Evolutionary conservation across 2,329 filamentous ascomycete species (phyloP), one percentile per base, ranked within the genome.

Genomic region (Diaporthe sp.): DNA sequence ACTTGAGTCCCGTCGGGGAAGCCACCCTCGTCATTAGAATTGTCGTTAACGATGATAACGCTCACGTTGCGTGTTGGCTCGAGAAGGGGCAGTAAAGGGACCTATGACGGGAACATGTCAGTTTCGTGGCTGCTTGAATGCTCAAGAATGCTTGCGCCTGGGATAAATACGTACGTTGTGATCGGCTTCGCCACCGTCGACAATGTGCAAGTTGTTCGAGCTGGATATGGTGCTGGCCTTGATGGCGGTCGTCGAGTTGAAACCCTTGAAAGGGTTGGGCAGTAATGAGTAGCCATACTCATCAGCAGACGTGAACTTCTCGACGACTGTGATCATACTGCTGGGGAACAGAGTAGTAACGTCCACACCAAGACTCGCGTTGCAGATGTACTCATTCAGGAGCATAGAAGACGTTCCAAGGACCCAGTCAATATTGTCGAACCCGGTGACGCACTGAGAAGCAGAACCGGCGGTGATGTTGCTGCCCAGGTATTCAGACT

Each of bases 391-490:
- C 67, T 74, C 69, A 7, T 83, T 82, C 80, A 88, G 87, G 46
- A 88, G 76, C 76, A 84, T 83, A 42, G 82, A 84, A 5, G 83
- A 85, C 2, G 85, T 88, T 19, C 86, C 87, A 19, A 87, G 79
- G 53, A 88, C 80, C 78, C 85, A 88, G 42, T 86, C 87, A 2
- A 88, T 81, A 72, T 88, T 87, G 79, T 89, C 87, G 79, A 85
- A 88, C 62, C 86, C 83, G 7, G 77, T 80, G 25, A 83, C 82
- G 76, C 87, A 89, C 7, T 77, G 77, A 37, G 77, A 76, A 3
- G 76, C 67, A 19, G 74, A 61, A 15, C 78, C 80, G 1, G 83
- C 81, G 1, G 79, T 80, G 44, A 87, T 78, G 22, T 79, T 77
- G 13, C 85, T 83, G 25, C 86, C 86, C 31, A 88, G 82, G 78